Evolutionary conservation across 2,329 filamentous ascomycete species (phyloP), one percentile per base, ranked within the genome.

Genomic region (Rhynchosporium secalis): DNA sequence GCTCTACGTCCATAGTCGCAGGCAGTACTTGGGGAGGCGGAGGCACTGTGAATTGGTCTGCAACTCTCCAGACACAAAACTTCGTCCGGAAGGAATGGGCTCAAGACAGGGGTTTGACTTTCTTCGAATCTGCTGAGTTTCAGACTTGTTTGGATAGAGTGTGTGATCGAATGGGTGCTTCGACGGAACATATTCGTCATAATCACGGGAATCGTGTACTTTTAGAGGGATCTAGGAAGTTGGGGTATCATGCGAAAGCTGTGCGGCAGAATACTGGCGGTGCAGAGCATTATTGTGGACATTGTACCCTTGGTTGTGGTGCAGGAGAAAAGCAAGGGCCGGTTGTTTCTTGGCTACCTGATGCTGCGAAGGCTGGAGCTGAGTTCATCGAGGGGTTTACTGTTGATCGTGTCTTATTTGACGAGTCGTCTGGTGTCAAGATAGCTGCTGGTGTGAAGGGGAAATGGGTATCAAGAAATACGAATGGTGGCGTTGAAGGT

Each of bases 81-180:
- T 90, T 82, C 66, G 90, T 96, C 1, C 85, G 92, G 3, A 80
- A 85, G 68, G 91, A 96, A 76, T 97, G 94, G 93, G 87, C 90
- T 0, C 79, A 83, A 56, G 75, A 79, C 54, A 71, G 77, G 15
- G 86, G 87, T 0, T 78, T 97, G 29, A 81, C 83, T 0, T 88
- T 96, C 70, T 96, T 96, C 73, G 86, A 84, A 0, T 87, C 87
- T 0, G 74, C 81, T 0, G 86, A 88, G 26, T 97, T 89, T 71
- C 92, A 96, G 72, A 81, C 83, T n/a, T 90, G 84, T 60, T 76
- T 96, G 26, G 91, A 96, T 72, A 83, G 87, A 8, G 90, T 97
- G 1, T 95, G 88, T 73, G 79, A 86, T 3, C 83, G 85, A 8
- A 92, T 96, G 86, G 92, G 92, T 31, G 91, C 91, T 13, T 83